Conservation (phyloP, 2,329 filamentous ascomycete species). For the Colletotrichum endophyticum region DNA sequence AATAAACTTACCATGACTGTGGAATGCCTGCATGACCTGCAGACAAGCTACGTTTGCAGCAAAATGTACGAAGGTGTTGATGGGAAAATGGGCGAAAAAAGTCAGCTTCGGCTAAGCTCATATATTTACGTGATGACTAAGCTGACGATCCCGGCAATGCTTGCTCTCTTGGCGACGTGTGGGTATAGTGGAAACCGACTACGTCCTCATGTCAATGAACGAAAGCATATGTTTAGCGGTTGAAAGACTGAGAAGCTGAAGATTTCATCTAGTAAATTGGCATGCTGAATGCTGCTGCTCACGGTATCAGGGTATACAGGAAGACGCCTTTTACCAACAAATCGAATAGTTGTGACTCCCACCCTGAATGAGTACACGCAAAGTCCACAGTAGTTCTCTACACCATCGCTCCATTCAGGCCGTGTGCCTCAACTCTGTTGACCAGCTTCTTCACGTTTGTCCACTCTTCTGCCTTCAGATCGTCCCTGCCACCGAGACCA, state of each 20-base stretch:
- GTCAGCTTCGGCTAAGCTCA: neutral
- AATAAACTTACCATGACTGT: slow-evolving; percentile 20
- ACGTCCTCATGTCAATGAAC: neutral
- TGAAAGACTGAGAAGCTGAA: neutral
- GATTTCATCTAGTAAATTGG: neutral
- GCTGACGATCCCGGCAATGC: neutral
- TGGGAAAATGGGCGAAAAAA: neutral
- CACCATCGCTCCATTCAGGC: slow-evolving; percentile 52
- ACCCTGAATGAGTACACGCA: slow-evolving; percentile 29
- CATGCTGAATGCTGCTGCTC: neutral
- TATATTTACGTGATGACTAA: slow-evolving; percentile 13
- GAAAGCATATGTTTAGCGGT: neutral
- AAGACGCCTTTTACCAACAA: slow-evolving; percentile 17
- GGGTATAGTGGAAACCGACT: neutral
- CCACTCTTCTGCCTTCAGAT: slow-evolving; percentile 88
- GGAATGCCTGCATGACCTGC: neutral
- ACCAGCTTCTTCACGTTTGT: slow-evolving; percentile 89
- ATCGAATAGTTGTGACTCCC: slow-evolving; percentile 14
- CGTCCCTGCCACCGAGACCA: slow-evolving; percentile 84
- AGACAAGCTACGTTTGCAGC: neutral
- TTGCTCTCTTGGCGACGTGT: neutral
- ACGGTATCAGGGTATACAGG: slow-evolving; percentile 22
- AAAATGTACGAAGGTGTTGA: neutral
- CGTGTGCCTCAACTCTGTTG: slow-evolving; percentile 71
- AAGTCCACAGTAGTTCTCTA: neutral